phyloP scores from a whole-genome alignment of 768 basidiomycete species.

The Ramaria sp. region DNA sequence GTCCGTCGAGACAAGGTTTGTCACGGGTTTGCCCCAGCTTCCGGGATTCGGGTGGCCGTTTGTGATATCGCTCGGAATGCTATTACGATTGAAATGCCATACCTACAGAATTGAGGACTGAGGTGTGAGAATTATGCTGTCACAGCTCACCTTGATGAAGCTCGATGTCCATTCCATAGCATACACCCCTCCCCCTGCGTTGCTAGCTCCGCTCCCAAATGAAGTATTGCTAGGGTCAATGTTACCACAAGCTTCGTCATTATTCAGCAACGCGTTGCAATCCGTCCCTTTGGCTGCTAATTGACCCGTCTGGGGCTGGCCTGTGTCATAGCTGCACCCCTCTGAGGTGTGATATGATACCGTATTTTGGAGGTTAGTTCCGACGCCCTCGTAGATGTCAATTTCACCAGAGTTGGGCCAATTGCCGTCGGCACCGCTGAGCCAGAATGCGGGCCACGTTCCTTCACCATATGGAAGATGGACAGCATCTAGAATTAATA shows the following conservation, averaged over 20 bases:
- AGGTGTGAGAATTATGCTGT: constrained; percentile 19
- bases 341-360: constrained; percentile 31
- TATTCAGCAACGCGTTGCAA: constrained; percentile 22
- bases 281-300: constrained; percentile 26
- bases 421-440: constrained; percentile 37
- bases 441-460: too few species aligned
- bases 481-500: constrained; percentile 73
- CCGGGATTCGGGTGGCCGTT: constrained; percentile 7
- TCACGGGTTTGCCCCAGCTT: constrained; percentile 9
- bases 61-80: constrained; percentile 9
- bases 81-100: constrained; percentile 10
- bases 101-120: background rate
- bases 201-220: constrained; percentile 34
- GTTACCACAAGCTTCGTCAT: too few species aligned
- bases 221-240: constrained; percentile 22
- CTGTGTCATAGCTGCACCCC: too few species aligned
- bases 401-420: constrained; percentile 26
- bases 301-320: constrained; percentile 6
- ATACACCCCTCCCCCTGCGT: constrained; percentile 34
- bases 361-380: constrained; percentile 28
- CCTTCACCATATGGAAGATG: too few species aligned
- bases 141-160: constrained; percentile 41
- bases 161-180: constrained; percentile 27
- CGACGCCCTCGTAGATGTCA: constrained; percentile 35
- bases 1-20: constrained; percentile 1